Base-by-base conservation (phyloP, 768 basidiomycete genomes). In the Serpula lacrymans region DNA sequence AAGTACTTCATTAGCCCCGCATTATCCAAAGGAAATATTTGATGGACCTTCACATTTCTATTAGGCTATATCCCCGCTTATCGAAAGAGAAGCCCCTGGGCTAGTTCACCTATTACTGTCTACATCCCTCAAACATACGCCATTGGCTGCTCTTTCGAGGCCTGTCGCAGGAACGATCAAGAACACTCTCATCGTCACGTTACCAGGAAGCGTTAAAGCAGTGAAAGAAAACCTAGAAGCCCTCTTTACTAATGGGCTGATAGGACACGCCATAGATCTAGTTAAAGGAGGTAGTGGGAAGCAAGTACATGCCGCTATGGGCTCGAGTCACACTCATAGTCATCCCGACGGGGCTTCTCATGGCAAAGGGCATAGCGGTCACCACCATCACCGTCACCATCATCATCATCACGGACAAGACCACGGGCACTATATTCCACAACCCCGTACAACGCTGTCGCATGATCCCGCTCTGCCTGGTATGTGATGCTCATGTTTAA, bases 161-260 rank as follows among this genome's bases (percentile, higher is more conserved):
- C 91, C 90, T 1, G 70, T 92, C 12, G 88, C 87, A 3, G 91
- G 91, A 3, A 84, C 80, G 6, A 62, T 82, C 45, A 70, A 66
- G 18, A 71, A 71, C 37, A 83, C 80, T 0, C 71, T 95, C 16
- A 65, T 95, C 18, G 71, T 87, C 14, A 90, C 88, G 0, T 78
- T 94, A 8, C 92, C 91, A 0, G 91, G 91, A 3, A 89, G 87
- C 51, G 75, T 83, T 27, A 91, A 88, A 53, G 91, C 88, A 2
- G 90, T 91, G 28, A 80, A 71, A 46, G 91, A 95, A 53, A 88
- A 82, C 52, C 54, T 90, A 42, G 74, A 75, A 1, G 72, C 74
- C 1, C 66, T 92, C 21, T 64, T 93, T 5, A 58, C 63, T 11
- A 69, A 59, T 5, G 78, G 76, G 5, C 67, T 92, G 1, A 59